Evolutionary conservation across 2,329 filamentous ascomycete genomes (phyloP).

Genomic region (Trichothecium sympodiale): DNA sequence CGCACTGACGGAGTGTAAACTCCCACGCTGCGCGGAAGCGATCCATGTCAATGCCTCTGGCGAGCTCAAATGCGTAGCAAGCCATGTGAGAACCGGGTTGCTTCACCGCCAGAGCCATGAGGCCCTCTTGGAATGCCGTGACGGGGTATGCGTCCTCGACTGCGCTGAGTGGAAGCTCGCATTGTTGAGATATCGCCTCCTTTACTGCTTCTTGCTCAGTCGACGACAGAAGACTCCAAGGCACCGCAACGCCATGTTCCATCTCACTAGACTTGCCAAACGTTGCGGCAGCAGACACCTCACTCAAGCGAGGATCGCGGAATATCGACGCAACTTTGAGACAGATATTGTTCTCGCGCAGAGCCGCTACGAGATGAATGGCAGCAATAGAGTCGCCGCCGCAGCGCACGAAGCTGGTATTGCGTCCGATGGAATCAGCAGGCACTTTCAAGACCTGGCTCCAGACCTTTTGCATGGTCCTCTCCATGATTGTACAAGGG

Average conservation of each 20-base stretch:
- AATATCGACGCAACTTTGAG: slow-evolving; percentile 30
- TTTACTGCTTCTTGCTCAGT: neutral
- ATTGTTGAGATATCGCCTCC: neutral
- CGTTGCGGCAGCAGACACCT: slow-evolving; percentile 22
- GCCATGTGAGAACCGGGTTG: slow-evolving; percentile 24
- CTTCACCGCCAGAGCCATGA: slow-evolving; percentile 23
- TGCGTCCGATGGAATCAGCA: slow-evolving; percentile 1
- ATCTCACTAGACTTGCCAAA: neutral
- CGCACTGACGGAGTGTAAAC: slow-evolving; percentile 1
- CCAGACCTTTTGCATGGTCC: neutral
- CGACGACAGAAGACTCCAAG: neutral
- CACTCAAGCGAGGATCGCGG: slow-evolving; percentile 24
- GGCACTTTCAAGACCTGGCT: neutral
- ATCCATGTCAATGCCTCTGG: slow-evolving; percentile 8
- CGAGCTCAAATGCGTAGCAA: slow-evolving; percentile 14
- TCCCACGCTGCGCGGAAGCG: slow-evolving; percentile 18
- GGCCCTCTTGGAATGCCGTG: slow-evolving; percentile 27
- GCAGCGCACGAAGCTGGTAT: slow-evolving; percentile 28
- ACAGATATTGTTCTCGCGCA: slow-evolving; percentile 19
- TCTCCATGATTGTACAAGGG: too few species aligned
- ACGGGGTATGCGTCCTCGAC: slow-evolving; percentile 26
- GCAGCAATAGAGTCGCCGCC: slow-evolving; percentile 34
- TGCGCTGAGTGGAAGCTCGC: neutral
- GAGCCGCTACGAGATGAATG: slow-evolving; percentile 30
- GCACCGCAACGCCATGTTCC: neutral